Percentiles rank a stretch among this genome's conserved stretches.
Conservation (phyloP, 495 filamentous ascomycete genomes). For the Penicillium maclennaniae region DNA sequence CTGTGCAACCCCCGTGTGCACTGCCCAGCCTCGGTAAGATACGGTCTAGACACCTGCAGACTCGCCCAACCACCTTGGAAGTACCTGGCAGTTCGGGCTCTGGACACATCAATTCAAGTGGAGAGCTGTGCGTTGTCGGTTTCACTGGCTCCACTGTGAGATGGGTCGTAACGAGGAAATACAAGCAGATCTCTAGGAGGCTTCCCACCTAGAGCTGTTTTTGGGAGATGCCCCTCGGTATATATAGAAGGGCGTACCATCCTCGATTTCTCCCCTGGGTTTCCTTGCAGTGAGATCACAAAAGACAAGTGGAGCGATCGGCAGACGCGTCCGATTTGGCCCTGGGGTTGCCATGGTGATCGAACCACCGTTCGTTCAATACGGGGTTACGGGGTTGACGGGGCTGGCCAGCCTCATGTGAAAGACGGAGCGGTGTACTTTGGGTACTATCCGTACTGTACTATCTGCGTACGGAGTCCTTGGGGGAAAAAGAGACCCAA, state of each 20-base stretch:
- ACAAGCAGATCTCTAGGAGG: neutral
- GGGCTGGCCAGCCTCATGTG: slow-evolving; percentile 12
- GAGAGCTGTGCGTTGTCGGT: slow-evolving; percentile 1
- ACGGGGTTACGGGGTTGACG: slow-evolving; percentile 7
- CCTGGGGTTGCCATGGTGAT: slow-evolving; percentile 11
- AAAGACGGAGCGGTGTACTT: neutral
- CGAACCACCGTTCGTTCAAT: neutral
- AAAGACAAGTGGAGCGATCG: slow-evolving; percentile 8
- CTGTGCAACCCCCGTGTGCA: neutral
- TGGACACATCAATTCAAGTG: neutral
- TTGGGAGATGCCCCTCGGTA: no score
- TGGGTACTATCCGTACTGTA: neutral
- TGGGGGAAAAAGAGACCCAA: neutral
- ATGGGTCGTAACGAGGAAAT: neutral
- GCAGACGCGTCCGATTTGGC: slow-evolving; percentile 11
- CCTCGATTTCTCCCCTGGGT: neutral
- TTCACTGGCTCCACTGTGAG: neutral
- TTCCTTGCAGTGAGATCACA: neutral
- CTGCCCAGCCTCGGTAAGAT: slow-evolving; percentile 15
- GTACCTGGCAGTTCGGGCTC: neutral
- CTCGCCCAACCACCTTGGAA: neutral
- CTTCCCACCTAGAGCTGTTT: no score
- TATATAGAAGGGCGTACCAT: neutral
- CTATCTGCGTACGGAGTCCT: neutral
- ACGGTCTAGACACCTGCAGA: slow-evolving; percentile 19